A percentile compares a stretch with the other conserved stretches of the same genome.
Conservation (phyloP, 495 filamentous ascomycete species). For the Choiromyces venosus region DNA sequence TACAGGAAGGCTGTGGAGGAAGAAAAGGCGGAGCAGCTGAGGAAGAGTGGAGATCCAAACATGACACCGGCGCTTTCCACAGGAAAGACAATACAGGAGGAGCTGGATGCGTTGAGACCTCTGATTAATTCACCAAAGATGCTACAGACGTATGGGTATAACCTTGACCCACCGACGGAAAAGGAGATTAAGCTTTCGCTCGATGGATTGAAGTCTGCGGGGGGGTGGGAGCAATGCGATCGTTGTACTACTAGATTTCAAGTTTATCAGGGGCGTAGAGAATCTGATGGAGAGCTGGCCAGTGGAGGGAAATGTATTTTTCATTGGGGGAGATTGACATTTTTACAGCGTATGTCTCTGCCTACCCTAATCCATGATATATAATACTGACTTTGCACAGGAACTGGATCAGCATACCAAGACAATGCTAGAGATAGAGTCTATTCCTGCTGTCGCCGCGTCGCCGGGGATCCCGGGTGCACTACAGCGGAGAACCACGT, state of each 20-base stretch:
- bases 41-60: slow-evolving; percentile 31
- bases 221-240: slow-evolving; percentile 81
- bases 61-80: slow-evolving; percentile 50
- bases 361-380: slow-evolving; percentile 44
- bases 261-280: slow-evolving; percentile 79
- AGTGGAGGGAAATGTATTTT: slow-evolving; percentile 69
- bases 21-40: slow-evolving; percentile 37
- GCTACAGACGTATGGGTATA: slow-evolving; percentile 67
- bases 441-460: slow-evolving; percentile 68
- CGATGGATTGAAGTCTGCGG: slow-evolving; percentile 57
- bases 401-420: slow-evolving; percentile 11
- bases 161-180: slow-evolving; percentile 57
- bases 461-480: slow-evolving; percentile 70
- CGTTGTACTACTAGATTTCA: slow-evolving; percentile 82
- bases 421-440: slow-evolving; percentile 49
- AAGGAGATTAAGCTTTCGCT: slow-evolving; percentile 58
- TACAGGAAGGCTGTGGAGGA: slow-evolving; percentile 55
- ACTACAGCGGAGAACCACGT: slow-evolving; percentile 65
- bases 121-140: slow-evolving; percentile 57
- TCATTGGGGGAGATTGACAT: slow-evolving; percentile 63
- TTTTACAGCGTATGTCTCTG: slow-evolving; percentile 45
- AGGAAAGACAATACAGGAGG: slow-evolving; percentile 60
- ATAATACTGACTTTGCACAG: slow-evolving; percentile 42
- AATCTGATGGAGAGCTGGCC: slow-evolving; percentile 71
- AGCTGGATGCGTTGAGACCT: slow-evolving; percentile 57